These are phyloP conservation scores for Phellinidium pouzarii DNA, from an alignment of 1,284 basidiomycete species.

Conservation along the genomic window DNA sequence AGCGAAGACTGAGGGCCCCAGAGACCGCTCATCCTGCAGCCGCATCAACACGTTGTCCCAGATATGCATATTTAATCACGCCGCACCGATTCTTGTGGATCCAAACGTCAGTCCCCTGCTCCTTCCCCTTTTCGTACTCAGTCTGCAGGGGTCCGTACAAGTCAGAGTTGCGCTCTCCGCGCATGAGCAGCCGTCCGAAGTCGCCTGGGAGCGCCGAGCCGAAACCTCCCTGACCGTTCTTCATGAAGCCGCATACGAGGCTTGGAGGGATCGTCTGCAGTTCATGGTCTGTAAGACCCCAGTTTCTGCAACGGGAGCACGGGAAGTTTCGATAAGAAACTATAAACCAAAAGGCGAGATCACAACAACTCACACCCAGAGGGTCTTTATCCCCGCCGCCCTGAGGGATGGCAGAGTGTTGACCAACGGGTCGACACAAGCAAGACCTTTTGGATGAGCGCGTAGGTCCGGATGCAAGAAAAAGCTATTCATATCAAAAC, in stretches of 20 bases:
- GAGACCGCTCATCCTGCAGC: conserved; percentile 53
- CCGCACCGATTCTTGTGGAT: conserved; percentile 63
- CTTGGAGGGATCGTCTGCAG: conserved; percentile 56
- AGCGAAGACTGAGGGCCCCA: conserved; percentile 57
- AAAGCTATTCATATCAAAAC: no score
- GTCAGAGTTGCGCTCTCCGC: conserved; percentile 46
- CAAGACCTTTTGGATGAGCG: conserved; percentile 48
- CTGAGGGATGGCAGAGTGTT: conserved; percentile 44
- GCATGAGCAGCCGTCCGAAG: conserved; percentile 57
- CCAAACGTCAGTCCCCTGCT: conserved; percentile 57
- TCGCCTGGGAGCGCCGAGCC: conserved; percentile 46
- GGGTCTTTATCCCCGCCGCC: conserved; percentile 47
- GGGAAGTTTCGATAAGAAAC: neutral
- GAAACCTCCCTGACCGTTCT: conserved; percentile 45
- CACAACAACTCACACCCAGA: conserved; percentile 51
- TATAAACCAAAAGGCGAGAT: neutral
- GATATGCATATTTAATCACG: neutral
- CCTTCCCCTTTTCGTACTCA: conserved; percentile 45
- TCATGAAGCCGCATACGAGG: conserved; percentile 44
- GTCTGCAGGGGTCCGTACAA: conserved; percentile 56
- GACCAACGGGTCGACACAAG: conserved; percentile 50
- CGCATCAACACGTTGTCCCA: neutral
- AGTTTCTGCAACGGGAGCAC: conserved; percentile 39
- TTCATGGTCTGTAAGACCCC: conserved; percentile 61
- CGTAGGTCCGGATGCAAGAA: conserved; percentile 59